Conservation (phyloP, 176 grass and related monocot species). For the Saccharum officinarum region DNA sequence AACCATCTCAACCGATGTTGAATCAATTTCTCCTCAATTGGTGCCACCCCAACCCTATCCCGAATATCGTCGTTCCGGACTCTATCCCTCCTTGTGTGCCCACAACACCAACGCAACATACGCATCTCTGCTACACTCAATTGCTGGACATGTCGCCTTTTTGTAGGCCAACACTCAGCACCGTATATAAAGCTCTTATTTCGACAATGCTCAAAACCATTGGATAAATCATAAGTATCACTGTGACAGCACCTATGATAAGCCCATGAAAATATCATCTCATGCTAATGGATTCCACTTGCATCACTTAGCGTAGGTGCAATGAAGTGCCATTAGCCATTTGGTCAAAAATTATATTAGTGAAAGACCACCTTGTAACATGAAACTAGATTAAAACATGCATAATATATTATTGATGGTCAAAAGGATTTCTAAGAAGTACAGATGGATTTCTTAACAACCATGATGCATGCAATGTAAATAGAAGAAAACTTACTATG, state of each 20-base stretch:
- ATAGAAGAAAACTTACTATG: slow-evolving; percentile 70
- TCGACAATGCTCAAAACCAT: neutral
- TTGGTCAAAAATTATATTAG: neutral
- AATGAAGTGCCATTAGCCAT: neutral
- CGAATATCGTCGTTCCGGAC: no score
- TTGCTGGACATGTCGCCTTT: no score
- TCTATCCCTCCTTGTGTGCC: no score
- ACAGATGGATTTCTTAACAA: slow-evolving; percentile 20
- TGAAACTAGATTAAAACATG: slow-evolving; percentile 25
- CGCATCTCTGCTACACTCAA: no score
- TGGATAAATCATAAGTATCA: neutral
- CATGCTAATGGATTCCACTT: neutral
- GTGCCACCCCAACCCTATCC: no score
- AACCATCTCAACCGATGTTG: no score
- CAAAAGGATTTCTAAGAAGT: slow-evolving; percentile 15
- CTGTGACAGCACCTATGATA: neutral
- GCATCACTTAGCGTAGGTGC: neutral
- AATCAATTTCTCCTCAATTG: no score
- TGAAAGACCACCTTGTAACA: neutral
- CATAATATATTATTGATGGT: slow-evolving; percentile 22
- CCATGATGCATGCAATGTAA: slow-evolving; percentile 6
- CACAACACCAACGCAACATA: no score
- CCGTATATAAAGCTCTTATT: neutral
- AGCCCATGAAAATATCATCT: neutral
- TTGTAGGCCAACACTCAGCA: no score